Conservation (phyloP, 2,329 filamentous ascomycete species). For the Penicillium sp. region DNA sequence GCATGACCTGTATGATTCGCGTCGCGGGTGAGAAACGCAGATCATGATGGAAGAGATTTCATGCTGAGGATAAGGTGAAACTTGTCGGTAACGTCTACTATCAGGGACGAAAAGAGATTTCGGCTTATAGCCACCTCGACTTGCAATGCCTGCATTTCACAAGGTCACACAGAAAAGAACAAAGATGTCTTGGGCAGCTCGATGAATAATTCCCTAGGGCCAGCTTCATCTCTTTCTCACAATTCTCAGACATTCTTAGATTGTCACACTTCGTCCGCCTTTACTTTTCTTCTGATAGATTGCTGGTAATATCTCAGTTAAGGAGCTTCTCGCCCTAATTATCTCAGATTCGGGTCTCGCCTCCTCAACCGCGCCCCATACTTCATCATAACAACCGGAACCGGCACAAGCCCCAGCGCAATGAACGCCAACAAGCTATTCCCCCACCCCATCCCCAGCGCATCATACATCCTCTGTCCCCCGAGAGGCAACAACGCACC, state of each 20-base stretch:
- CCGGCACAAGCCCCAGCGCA: slow-evolving; percentile 50
- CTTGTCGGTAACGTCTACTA: no score
- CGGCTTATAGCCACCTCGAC: no score
- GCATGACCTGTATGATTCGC: neutral
- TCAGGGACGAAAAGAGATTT: neutral
- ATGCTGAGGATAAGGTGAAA: neutral
- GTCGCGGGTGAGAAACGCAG: neutral
- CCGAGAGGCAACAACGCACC: slow-evolving; percentile 61
- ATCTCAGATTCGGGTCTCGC: neutral
- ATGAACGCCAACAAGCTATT: slow-evolving; percentile 59
- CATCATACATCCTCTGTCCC: slow-evolving; percentile 60
- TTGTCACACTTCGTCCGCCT: no score
- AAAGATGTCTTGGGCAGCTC: no score
- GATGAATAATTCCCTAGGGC: no score
- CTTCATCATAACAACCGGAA: slow-evolving; percentile 35
- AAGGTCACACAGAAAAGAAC: no score
- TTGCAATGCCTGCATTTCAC: no score
- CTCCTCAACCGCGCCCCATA: neutral
- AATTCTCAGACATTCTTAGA: no score
- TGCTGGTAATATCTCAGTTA: no score
- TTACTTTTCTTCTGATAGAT: no score
- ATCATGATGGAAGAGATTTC: neutral
- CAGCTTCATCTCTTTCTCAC: no score
- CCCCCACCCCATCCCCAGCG: slow-evolving; percentile 62
- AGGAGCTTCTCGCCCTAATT: neutral